Conservation (phyloP, 2,329 filamentous ascomycete species). For the Lachnellula arida region DNA sequence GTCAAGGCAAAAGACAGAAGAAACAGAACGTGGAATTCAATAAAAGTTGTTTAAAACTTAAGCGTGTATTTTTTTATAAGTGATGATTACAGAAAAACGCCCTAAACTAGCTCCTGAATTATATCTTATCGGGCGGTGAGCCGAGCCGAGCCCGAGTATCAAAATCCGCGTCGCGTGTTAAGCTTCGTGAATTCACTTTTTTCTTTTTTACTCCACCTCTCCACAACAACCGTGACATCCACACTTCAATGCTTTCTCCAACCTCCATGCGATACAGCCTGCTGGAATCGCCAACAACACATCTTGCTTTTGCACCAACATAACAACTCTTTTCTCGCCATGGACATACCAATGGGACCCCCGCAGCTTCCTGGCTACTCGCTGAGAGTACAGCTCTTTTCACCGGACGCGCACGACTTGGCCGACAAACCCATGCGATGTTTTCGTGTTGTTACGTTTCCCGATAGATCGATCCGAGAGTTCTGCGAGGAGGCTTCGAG, state of each 20-base stretch:
- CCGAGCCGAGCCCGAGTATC: constrained; percentile 6
- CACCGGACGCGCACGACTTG: constrained; percentile 16
- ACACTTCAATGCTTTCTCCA: constrained; percentile 11
- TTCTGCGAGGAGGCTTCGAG: constrained; percentile 29
- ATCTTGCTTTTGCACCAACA: constrained; percentile 8
- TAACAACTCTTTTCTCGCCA: constrained; percentile 5
- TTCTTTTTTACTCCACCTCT: constrained; percentile 1
- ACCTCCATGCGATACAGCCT: not conserved
- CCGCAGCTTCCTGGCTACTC: constrained; percentile 25
- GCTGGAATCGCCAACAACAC: constrained; percentile 4
- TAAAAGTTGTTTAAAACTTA: too few relatives aligned
- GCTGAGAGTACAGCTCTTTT: constrained; percentile 30
- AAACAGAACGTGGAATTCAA: too few relatives aligned
- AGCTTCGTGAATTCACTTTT: constrained; percentile 6
- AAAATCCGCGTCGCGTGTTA: constrained; percentile 12
- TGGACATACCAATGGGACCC: constrained; percentile 25
- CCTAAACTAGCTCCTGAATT: too few relatives aligned
- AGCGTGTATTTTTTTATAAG: not conserved
- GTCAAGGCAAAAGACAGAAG: too few relatives aligned
- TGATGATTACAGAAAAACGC: not conserved
- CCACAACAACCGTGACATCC: not conserved
- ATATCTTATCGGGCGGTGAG: not conserved
- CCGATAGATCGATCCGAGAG: constrained; percentile 28
- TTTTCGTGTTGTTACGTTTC: constrained; percentile 28
- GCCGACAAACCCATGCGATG: constrained; percentile 25